Conservation (phyloP, 495 filamentous ascomycete species). For the Astrocystis sublimbata region DNA sequence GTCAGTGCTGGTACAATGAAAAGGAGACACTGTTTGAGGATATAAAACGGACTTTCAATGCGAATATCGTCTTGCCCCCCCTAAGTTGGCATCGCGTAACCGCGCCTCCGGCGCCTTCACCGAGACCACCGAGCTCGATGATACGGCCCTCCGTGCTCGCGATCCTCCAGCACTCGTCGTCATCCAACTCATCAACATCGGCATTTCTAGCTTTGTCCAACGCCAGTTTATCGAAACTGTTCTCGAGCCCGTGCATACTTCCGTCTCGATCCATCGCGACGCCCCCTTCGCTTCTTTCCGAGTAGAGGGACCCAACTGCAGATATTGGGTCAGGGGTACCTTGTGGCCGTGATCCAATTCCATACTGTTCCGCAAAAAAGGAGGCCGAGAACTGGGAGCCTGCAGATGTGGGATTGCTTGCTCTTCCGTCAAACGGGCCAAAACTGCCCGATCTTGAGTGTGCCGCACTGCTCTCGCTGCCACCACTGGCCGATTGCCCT, state of each 20-base stretch:
- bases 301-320: constrained; percentile 81
- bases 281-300: constrained; percentile 64
- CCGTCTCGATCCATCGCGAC: constrained; percentile 74
- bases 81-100: constrained; percentile 88
- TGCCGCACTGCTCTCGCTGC: constrained; percentile 63
- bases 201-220: constrained; percentile 76
- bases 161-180: constrained; percentile 92
- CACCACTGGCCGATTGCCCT: constrained; percentile 65
- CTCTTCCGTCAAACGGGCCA: constrained; percentile 69
- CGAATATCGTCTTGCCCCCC: constrained; percentile 91
- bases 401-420: constrained; percentile 76
- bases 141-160: constrained; percentile 87
- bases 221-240: constrained; percentile 69
- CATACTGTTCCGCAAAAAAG: constrained; percentile 71
- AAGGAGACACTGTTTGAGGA: constrained; percentile 2
- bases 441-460: constrained; percentile 76
- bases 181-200: constrained; percentile 92
- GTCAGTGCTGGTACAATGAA: constrained; percentile 24
- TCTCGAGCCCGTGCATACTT: constrained; percentile 63
- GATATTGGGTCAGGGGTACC: constrained; percentile 84
- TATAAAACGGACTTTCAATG: constrained; percentile 75
- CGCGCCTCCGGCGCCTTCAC: constrained; percentile 93
- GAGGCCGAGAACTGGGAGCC: constrained; percentile 75
- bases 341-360: constrained; percentile 54
- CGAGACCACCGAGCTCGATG: constrained; percentile 82